Evolutionary conservation across 208 protist genomes (phyloP).

Genomic region (Crithidia acanthocephali): DNA sequence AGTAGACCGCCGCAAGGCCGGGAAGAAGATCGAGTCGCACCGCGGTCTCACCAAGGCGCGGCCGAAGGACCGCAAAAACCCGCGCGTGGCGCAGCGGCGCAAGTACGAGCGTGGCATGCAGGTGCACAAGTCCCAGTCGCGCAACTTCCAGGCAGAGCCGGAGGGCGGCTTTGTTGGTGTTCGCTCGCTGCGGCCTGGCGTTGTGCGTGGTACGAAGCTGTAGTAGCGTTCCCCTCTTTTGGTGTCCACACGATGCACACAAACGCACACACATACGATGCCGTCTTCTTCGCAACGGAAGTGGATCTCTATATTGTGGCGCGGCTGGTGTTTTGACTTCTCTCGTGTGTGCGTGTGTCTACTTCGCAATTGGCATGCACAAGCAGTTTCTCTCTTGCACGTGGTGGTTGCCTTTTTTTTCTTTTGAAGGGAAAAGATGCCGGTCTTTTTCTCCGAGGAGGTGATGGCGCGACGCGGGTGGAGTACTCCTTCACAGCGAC

Average conservation of each 20-base stretch:
- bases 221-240: no score
- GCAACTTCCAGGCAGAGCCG: conserved; percentile 76
- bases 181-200: conserved; percentile 67
- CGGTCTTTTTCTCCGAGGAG: no score
- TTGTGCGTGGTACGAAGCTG: conserved; percentile 62
- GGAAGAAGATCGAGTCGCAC: conserved; percentile 89
- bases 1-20: conserved; percentile 81
- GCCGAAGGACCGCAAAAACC: conserved; percentile 91
- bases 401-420: no score
- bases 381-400: no score
- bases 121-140: conserved; percentile 84
- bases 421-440: no score
- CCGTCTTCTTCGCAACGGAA: no score
- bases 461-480: no score
- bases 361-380: no score
- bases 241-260: neutral
- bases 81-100: conserved; percentile 83
- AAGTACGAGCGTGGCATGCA: conserved; percentile 90
- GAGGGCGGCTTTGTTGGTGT: conserved; percentile 88
- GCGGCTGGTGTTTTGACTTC: no score
- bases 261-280: neutral
- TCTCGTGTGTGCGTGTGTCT: no score
- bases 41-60: conserved; percentile 87
- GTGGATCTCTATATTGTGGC: no score
- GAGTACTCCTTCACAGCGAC: no score